Evolutionary conservation across 441 rosid genomes (phyloP).

Genomic region (Capsella rubella): DNA sequence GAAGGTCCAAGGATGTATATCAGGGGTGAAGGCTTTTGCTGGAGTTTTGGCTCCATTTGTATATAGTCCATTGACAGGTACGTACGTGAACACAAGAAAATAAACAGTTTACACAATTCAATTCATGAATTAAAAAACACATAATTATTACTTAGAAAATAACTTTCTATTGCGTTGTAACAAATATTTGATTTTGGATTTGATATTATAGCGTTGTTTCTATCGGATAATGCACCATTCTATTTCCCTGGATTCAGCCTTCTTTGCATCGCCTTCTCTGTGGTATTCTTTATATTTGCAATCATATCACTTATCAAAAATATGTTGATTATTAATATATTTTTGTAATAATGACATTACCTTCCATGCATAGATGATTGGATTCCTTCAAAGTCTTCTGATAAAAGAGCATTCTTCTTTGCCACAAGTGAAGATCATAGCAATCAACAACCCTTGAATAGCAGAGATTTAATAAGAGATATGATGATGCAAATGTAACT

Average conservation of each 20-base stretch:
- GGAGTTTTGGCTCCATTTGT: conserved; percentile 72
- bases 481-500: no score
- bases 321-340: no score
- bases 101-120: background rate
- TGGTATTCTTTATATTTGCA: conserved; percentile 46
- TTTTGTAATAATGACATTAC: background rate
- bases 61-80: conserved; percentile 84
- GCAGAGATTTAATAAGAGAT: conserved; percentile 13
- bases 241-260: conserved; percentile 86
- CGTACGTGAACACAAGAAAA: conserved; percentile 35
- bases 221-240: conserved; percentile 78
- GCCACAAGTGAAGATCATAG: conserved; percentile 10
- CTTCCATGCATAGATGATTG: conserved; percentile 56
- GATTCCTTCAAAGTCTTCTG: conserved; percentile 63
- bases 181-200: background rate
- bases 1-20: conserved; percentile 86
- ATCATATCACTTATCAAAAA: no score
- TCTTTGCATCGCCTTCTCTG: conserved; percentile 62
- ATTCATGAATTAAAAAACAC: background rate
- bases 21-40: conserved; percentile 68
- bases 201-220: conserved; percentile 62
- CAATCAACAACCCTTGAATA: conserved; percentile 4
- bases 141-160: background rate
- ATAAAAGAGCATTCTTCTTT: conserved; percentile 44
- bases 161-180: background rate